Evolutionary conservation across 176 grass and related monocot genomes (phyloP).

Genomic region (Oryza coarctata): DNA sequence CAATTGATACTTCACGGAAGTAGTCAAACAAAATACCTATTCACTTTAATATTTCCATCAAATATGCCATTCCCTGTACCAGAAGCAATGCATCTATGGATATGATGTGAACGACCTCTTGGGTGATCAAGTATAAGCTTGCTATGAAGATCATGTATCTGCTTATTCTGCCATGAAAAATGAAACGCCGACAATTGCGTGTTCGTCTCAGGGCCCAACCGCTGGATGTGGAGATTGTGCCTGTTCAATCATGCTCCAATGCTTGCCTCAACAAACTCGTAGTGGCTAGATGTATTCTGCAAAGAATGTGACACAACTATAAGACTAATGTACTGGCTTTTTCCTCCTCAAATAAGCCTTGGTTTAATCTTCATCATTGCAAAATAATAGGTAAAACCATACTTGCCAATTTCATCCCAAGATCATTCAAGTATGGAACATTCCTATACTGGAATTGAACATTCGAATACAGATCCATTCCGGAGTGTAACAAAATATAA

Average conservation of each 20-base stretch:
- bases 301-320: slow-evolving; percentile 14
- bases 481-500: neutral
- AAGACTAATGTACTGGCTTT: neutral
- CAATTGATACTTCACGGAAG: neutral
- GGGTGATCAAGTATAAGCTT: slow-evolving; percentile 84
- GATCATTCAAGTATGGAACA: neutral
- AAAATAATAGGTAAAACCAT: neutral
- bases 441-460: too few relatives aligned
- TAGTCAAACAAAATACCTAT: slow-evolving; percentile 53
- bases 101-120: slow-evolving; percentile 72
- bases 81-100: slow-evolving; percentile 90
- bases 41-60: slow-evolving; percentile 95
- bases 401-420: neutral
- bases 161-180: slow-evolving; percentile 73
- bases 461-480: neutral
- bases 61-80: slow-evolving; percentile 70
- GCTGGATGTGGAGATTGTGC: slow-evolving; percentile 91
- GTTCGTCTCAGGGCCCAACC: slow-evolving; percentile 72
- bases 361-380: neutral
- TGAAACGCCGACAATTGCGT: slow-evolving; percentile 75
- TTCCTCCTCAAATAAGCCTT: neutral
- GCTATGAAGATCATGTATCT: slow-evolving; percentile 98
- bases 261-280: slow-evolving; percentile 83
- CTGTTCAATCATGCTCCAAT: slow-evolving; percentile 82
- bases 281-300: slow-evolving; percentile 72